Percentiles rank a stretch among this genome's conserved stretches.
Evolutionary conservation across 495 filamentous ascomycete species (phyloP).

Genomic region (Melanomma pulvis-pyrius): DNA sequence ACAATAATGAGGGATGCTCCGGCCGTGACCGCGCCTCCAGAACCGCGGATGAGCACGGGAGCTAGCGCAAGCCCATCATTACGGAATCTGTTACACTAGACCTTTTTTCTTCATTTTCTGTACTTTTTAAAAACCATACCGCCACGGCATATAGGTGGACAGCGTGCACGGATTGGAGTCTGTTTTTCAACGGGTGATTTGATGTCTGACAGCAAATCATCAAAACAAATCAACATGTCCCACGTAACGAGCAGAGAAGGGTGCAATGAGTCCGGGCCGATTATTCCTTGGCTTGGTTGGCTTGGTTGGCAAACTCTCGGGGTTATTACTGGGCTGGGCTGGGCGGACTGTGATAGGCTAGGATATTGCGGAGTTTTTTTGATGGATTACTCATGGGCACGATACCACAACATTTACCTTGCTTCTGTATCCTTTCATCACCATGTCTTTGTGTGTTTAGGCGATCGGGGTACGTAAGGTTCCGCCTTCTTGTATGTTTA

Average conservation of each 20-base stretch:
- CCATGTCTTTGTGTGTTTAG: neutral
- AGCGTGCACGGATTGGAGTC: slow-evolving; percentile 9
- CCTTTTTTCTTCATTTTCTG: slow-evolving; percentile 7
- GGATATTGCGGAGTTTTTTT: slow-evolving; percentile 35
- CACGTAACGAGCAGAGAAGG: neutral
- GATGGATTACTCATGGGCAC: neutral
- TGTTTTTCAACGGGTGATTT: neutral
- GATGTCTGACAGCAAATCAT: neutral
- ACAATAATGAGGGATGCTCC: slow-evolving; percentile 28
- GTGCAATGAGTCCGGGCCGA: neutral
- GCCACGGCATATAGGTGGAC: neutral
- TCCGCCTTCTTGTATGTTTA: slow-evolving; percentile 20
- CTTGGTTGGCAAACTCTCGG: neutral
- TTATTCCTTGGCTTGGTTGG: neutral
- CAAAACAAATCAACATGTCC: neutral
- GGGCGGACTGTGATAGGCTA: neutral
- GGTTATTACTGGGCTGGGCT: slow-evolving; percentile 15
- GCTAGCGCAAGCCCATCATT: slow-evolving; percentile 39
- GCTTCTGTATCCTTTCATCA: neutral
- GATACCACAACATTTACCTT: slow-evolving; percentile 33
- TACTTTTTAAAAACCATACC: slow-evolving; percentile 2
- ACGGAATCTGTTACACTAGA: slow-evolving; percentile 38
- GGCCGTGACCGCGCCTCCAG: slow-evolving; percentile 3
- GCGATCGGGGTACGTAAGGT: neutral
- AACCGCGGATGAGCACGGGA: slow-evolving; percentile 25